Evolutionary conservation across 192 early-diverging fungal species (phyloP).

Genomic region (Linderina pennispora): DNA sequence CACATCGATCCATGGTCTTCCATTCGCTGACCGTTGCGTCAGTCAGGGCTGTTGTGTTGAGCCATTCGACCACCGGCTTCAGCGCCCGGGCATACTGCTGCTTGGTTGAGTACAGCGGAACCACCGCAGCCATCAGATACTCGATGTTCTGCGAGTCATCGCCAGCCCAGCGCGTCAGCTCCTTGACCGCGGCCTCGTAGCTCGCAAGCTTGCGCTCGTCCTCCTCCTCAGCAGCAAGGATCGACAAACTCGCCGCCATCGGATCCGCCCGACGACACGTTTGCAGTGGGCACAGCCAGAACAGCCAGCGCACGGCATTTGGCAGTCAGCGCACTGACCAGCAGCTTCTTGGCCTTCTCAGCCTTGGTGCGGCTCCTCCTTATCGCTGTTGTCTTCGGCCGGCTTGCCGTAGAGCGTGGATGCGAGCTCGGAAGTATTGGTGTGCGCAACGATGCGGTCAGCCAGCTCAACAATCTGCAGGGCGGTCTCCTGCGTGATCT

Average conservation of each 20-base stretch:
- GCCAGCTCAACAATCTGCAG: conserved; percentile 33
- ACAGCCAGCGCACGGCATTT: conserved; percentile 51
- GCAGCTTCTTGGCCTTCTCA: conserved; percentile 63
- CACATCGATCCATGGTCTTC: conserved; percentile 45
- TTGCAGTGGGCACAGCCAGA: conserved; percentile 11
- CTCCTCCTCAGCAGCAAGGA: conserved; percentile 12
- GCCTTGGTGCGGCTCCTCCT: conserved; percentile 51
- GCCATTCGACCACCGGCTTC: conserved; percentile 65
- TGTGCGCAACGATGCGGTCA: conserved; percentile 52
- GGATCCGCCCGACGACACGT: conserved; percentile 9
- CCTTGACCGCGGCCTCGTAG: conserved; percentile 54
- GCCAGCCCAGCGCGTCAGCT: conserved; percentile 56
- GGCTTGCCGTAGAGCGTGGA: conserved; percentile 38
- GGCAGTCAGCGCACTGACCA: conserved; percentile 54
- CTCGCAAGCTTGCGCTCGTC: conserved; percentile 18
- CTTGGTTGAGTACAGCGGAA: conserved; percentile 52
- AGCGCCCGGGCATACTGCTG: conserved; percentile 62
- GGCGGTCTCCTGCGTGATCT: conserved; percentile 12
- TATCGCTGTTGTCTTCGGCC: conserved; percentile 47
- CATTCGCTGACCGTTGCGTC: conserved; percentile 50
- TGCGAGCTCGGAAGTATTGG: conserved; percentile 58
- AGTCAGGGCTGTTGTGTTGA: conserved; percentile 51
- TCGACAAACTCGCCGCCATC: conserved; percentile 43
- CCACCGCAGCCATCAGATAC: conserved; percentile 48
- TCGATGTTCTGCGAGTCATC: conserved; percentile 47